These are phyloP conservation scores for Mycena sp. DNA, from an alignment of 1,284 basidiomycete genomes.

Conservation along the genomic window DNA sequence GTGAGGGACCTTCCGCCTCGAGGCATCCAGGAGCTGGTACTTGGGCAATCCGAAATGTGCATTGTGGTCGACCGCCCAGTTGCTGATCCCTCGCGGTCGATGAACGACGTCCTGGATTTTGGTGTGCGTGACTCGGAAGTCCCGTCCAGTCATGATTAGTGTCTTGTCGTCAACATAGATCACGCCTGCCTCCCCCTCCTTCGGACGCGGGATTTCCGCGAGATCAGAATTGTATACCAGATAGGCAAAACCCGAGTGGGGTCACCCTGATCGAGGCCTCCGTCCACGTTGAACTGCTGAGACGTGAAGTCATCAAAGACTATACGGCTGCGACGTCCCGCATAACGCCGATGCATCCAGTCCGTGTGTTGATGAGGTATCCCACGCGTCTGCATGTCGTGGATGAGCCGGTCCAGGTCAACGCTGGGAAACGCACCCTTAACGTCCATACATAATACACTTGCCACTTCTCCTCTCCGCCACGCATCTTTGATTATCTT, in stretches of 20 bases:
- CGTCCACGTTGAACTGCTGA: constrained; percentile 9
- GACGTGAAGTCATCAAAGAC: constrained; percentile 25
- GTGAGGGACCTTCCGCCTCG: neutral
- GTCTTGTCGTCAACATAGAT: constrained; percentile 7
- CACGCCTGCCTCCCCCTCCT: neutral
- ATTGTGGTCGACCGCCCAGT: constrained; percentile 1
- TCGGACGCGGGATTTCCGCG: constrained; percentile 10
- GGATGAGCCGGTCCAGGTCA: constrained; percentile 32
- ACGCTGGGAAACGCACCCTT: constrained; percentile 35
- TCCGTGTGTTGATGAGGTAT: constrained; percentile 21
- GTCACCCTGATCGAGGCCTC: constrained; percentile 38
- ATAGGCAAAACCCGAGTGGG: constrained; percentile 33
- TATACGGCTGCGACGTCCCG: constrained; percentile 26
- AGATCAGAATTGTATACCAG: constrained; percentile 35
- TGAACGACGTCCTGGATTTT: neutral
- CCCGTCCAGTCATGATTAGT: neutral
- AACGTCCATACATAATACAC: constrained; percentile 34
- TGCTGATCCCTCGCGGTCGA: neutral
- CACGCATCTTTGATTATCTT: constrained; percentile 34
- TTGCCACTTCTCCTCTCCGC: constrained; percentile 26
- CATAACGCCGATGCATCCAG: constrained; percentile 30
- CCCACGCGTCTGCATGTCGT: constrained; percentile 17
- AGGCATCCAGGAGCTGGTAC: constrained; percentile 2
- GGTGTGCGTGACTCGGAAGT: neutral
- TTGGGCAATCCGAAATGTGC: constrained; percentile 3